Evolutionary conservation across 1,284 basidiomycete species (phyloP), one percentile per base, ranked within the genome.

Genomic region (Farysia itapuensis): DNA sequence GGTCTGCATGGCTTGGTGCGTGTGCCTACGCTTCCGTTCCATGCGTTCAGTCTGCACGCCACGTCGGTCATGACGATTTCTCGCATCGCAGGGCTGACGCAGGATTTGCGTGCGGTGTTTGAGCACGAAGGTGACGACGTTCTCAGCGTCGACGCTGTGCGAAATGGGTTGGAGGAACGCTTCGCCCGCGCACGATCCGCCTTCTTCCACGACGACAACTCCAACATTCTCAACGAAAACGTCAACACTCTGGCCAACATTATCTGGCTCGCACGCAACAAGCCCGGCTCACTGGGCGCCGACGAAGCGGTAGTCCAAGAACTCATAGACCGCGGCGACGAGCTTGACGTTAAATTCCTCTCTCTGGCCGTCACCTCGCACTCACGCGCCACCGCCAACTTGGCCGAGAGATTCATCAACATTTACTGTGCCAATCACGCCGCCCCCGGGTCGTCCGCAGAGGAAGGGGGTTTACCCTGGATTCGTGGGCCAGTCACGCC

Each of bases 221-320:
- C 42, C 5, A 23, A 25, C 9, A 37, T 31, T 19, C 42, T 64
- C n/a, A 64, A 64, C 38, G 46, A 29, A 39, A 50, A 23, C 32
- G 61, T 64, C 15, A 60, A 47, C 18, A 33, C 56, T 3, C 43
- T 64, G 0, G 61, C 56, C 19, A 56, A 64, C 16, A 39, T 64
- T 3, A 35, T 60, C 8, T 64, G 61, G 61, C 30, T 54, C 11
- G 54, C 51, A 16, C 60, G 56, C 30, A 26, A 32, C 12, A 29
- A 22, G 15, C 42, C 43, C 1, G 46, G 56, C 5, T 21, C 33
- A 4, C 33, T 51, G 14, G 56, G 56, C 1, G 30, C 51, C n/a
- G 41, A 47, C 14, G 32, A 43, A 15, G 32, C 7, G 9, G 21
- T 31, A 5, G 14, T 41, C 16, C 12, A 31, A 22, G 51, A 60